Evolutionary conservation across 2,329 filamentous ascomycete species (phyloP).

Genomic region (Pyricularia pennisetigena): DNA sequence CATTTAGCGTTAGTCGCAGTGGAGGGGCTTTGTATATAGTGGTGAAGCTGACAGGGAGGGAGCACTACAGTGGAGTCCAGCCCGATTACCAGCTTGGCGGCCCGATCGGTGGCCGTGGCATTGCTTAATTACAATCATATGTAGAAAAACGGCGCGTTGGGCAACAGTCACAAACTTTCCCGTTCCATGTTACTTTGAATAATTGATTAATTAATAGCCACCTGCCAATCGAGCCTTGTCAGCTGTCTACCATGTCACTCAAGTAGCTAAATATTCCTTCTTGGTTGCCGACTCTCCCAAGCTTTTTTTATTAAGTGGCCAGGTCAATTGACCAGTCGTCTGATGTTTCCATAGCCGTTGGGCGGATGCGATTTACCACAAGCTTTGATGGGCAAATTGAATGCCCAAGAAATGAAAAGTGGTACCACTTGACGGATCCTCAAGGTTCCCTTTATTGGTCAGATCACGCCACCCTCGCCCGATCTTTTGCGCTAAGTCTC

Average conservation of each 20-base stretch:
- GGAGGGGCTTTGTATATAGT: neutral
- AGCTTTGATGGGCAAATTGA: neutral
- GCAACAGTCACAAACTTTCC: neutral
- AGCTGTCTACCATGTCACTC: neutral
- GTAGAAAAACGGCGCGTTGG: neutral
- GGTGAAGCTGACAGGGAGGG: neutral
- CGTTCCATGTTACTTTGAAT: too few species aligned
- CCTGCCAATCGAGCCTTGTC: too few species aligned
- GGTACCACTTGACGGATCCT: slow-evolving; percentile 7
- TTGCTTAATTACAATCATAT: neutral
- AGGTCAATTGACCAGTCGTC: neutral
- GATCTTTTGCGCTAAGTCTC: slow-evolving; percentile 2
- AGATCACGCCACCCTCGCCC: slow-evolving; percentile 8
- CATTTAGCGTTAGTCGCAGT: neutral
- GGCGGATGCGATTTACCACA: neutral
- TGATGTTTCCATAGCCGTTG: neutral
- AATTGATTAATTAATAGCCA: too few species aligned
- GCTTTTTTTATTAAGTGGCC: neutral
- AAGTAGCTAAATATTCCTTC: too few species aligned
- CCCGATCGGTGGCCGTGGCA: neutral
- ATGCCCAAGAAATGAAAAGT: neutral
- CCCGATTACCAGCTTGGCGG: neutral
- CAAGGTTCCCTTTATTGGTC: neutral
- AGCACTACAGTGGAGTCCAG: neutral
- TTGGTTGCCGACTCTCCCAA: too few species aligned